Base-by-base conservation (phyloP, 129 eudicot species). In the Tanacetum coccineum region DNA sequence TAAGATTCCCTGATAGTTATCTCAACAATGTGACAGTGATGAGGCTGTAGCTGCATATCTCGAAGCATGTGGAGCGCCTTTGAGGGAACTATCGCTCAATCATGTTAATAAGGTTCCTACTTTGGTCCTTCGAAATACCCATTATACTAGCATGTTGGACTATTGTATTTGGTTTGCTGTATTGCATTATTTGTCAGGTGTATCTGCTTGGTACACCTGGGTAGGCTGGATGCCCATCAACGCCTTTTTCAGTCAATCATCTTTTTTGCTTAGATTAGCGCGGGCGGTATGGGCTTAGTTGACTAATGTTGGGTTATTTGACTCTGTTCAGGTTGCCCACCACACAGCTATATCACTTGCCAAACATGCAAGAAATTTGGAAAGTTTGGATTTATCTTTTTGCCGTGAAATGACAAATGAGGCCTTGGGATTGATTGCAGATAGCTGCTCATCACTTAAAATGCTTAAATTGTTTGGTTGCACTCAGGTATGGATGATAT, bases 31-130 rank as follows among this genome's bases (percentile, higher is more conserved):
- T 66, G 75, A 47, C 80, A 93, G 98, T 79, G 98, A 93, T 68
- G 96, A 82, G 75, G 98, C 98, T 79, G 68, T 93, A 59, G 96
- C 98, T 48, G 98, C 98, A 39, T 89, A 84, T 79, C 75, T 93
- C 50, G 96, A 93, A 85, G 70, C 87, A 18, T 57, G 81, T 70
- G 98, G 96, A 60, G 82, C 73, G 52, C 53, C 74, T 65, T 74
- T 93, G 70, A 85, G 64, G 58, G 96, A 84, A 62, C 72, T 93
- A 28, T 86, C 95, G 1, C 93, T 93, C 57, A 86, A 87, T 80
- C 82, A 76, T 72, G 72, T 93, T 59, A 61, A 39, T 32, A 79
- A 86, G 98, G 98, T 88, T 81, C 40, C 12, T 45, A 45, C 48
- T 73, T 54, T 32, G 9, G 51, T 15, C 36, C 44, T 45, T 25